These are phyloP conservation scores for Ogataea nakhonphanomensis DNA, from an alignment of 805 yeast genomes.

Conservation along the genomic window DNA sequence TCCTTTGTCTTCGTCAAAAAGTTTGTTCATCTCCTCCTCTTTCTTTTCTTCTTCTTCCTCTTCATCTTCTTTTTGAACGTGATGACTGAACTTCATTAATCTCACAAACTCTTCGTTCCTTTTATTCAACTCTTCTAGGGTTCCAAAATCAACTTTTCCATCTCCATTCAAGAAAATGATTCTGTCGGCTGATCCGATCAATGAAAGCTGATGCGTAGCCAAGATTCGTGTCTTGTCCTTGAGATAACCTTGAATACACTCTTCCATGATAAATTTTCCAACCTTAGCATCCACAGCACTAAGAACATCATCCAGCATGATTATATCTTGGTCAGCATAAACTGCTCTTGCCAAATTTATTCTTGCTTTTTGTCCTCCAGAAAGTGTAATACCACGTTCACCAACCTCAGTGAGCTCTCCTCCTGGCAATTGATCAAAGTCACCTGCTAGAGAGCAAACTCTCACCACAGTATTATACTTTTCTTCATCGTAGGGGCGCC, in stretches of 20 bases:
- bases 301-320: constrained; percentile 69
- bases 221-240: constrained; percentile 59
- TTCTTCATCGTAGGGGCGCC: constrained; percentile 46
- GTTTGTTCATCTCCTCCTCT: constrained; percentile 28
- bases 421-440: constrained; percentile 62
- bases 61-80: constrained; percentile 8
- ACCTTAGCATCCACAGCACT: constrained; percentile 84
- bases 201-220: constrained; percentile 79
- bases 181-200: constrained; percentile 65
- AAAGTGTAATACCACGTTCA: constrained; percentile 77
- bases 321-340: constrained; percentile 63
- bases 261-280: constrained; percentile 71
- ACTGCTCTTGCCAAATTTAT: constrained; percentile 75
- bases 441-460: constrained; percentile 66
- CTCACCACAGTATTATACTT: constrained; percentile 53
- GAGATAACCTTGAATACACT: constrained; percentile 60
- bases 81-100: constrained; percentile 42
- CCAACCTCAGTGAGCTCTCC: constrained; percentile 82
- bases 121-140: constrained; percentile 47
- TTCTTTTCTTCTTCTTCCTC: constrained; percentile 27
- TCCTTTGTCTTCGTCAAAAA: constrained; percentile 36
- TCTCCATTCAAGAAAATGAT: constrained; percentile 65
- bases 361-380: constrained; percentile 91
- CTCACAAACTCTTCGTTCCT: constrained; percentile 46
- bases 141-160: constrained; percentile 57